Evolutionary conservation across 768 basidiomycete species (phyloP), one percentile per base, ranked within the genome.

Genomic region (Udeniomyces megalosporus): DNA sequence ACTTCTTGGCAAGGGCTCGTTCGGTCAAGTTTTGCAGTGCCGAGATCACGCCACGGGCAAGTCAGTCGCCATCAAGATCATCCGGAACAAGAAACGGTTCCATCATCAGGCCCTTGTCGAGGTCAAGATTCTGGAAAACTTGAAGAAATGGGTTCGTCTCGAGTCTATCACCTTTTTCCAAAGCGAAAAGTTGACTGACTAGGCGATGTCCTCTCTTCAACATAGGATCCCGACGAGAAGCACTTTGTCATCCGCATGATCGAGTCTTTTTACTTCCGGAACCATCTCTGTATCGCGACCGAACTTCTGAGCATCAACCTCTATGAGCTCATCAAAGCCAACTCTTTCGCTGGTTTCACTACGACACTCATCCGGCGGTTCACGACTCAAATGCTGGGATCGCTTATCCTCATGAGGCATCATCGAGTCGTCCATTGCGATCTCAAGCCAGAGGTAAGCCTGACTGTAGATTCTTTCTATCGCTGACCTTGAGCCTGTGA

Each of bases 341-440:
- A 99, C 73, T 89, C 88, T 65, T 97, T 97, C 68, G 87, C 86
- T 53, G 95, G 95, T n/a, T 99, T 99, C 75, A 88, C 92, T 38
- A 96, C 95, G 0, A 81, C 82, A 8, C 78, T 99, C 59, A 96
- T 99, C 67, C 85, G 95, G 29, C 84, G 95, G 45, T 97, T 99
- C 76, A 92, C 95, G 15, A 85, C 80, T 62, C 95, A 99, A 75
- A 93, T 99, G 86, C 78, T 97, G 49, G 75, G 86, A 74, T 89
- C 89, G 1, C 79, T 99, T 52, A 82, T 85, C 34, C 77, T 99
- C 52, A 91, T 99, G 87, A 81, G 92, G 14, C 88, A 93, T 69
- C 92, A 99, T 75, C 85, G 88, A 59, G 90, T 99, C 64, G 93
- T 99, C 24, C 95, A 99, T 71, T 99, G 95, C 70, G 95, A 99